These are phyloP conservation scores for Penicillium psychrosexuale DNA, from an alignment of 2,329 filamentous ascomycete species.

Conservation along the genomic window DNA sequence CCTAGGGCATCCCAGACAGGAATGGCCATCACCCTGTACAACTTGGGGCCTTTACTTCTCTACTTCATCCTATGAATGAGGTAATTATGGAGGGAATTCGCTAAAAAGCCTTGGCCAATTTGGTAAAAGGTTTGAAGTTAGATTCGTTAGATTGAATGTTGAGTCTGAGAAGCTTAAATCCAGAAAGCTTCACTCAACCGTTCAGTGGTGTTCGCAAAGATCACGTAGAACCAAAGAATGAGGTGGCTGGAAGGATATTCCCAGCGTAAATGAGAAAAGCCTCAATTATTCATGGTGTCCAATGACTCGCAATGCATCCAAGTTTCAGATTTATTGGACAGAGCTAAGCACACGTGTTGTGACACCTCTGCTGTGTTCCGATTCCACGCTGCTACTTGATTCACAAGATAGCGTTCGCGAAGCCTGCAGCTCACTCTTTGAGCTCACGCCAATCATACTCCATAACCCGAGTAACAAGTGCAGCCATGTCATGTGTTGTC, in stretches of 20 bases:
- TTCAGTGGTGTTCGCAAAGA: constrained; percentile 14
- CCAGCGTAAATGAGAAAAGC: background rate
- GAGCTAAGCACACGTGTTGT: background rate
- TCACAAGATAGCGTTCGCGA: background rate
- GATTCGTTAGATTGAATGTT: background rate
- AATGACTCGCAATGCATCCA: constrained; percentile 22
- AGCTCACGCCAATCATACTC: constrained; percentile 71
- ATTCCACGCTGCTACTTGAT: background rate
- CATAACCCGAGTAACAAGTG: constrained; percentile 70
- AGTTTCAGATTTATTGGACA: constrained; percentile 4
- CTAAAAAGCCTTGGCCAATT: background rate
- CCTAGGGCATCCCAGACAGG: constrained; percentile 5
- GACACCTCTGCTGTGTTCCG: background rate
- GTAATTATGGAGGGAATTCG: background rate
- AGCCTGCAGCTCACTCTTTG: constrained; percentile 3
- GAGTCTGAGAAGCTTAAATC: background rate
- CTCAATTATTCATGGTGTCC: background rate
- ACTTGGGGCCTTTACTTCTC: constrained; percentile 5
- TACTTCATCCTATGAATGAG: background rate
- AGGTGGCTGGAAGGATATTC: constrained; percentile 10
- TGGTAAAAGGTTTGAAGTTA: background rate
- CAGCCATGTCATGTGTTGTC: constrained; percentile 71
- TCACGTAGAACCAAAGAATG: background rate
- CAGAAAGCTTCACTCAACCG: background rate
- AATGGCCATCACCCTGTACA: constrained; percentile 15